Base-by-base conservation (phyloP, 2,329 filamentous ascomycete species). In the Tricladium varicosporioides region DNA sequence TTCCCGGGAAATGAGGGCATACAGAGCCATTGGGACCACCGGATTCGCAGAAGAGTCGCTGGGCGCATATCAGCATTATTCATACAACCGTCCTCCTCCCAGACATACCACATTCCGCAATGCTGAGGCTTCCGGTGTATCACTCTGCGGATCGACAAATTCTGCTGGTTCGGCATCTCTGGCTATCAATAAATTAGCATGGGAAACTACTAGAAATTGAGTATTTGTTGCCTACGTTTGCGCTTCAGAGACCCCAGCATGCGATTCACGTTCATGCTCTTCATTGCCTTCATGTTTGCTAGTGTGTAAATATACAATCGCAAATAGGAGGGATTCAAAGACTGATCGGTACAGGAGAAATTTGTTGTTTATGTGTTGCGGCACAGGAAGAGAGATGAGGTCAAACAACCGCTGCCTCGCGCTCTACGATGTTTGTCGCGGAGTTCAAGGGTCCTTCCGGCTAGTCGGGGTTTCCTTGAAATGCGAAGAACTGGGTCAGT, bases 21-120 rank as follows among this genome's bases (percentile, higher is more conserved):
- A 84, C 80, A 65, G 80, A 73, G 63, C 78, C 75, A 68, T 82
- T 81, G 56, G 81, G 77, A 52, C 81, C 80, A 61, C 83, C 85
- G 50, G 88, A 87, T 74, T 93, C 88, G 78, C 91, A 95, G 71
- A 96, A 96, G 46, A 84, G 80, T 78, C 80, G 88, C 89, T 92
- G 70, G 60, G 57, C 40, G 42, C 51, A 36, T 43, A 55, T 60
- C 18, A 52, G 54, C 55, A 46, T 40, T 52, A 36, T 22, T 13
- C 43, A 32, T 47, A 54, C 44, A 43, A n/a, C 47, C 45, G 40
- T 56, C 44, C 33, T 46, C 14, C 18, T 22, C 47, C 55, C 15
- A 9, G 18, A 74, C 82, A 71, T 82, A 89, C 86, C 73, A 91
- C 85, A 69, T 79, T 86, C 65, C 83, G 80, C 51, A 78, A 73